Base-by-base conservation (phyloP, 352 stramenopile species). In the Phytopythium vexans region DNA sequence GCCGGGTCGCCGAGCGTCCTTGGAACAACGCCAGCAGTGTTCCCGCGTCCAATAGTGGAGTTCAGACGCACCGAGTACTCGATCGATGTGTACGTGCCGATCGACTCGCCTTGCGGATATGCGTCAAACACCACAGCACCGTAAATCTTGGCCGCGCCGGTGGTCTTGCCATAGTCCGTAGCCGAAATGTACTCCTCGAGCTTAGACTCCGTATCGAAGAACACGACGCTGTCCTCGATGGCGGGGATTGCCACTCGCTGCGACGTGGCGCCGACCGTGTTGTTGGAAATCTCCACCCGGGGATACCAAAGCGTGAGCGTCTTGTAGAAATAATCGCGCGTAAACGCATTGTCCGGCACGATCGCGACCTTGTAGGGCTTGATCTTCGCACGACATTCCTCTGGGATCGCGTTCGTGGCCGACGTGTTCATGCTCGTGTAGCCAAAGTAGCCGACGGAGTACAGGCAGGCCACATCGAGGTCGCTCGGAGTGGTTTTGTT, bases 11-110 rank as follows among this genome's bases (percentile, higher is more conserved):
- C 64, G 10, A 84, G 52, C 1, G 77, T 87, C 5, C 69, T 66
- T 8, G 75, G 75, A 7, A 82, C 64, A 31, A 35, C 35, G 11
- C 72, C 72, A 6, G 60, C 12, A 0, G 41, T 15, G 0, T 58
- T 62, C 32, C 62, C 31, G 1, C 32, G 54, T 6, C 62, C 62
- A 14, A 66, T 4, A 0, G 80, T 90, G 10, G 80, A 72, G 52
- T 88, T 90, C 58, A 88, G 66, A 4, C 80, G 75, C 12, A 88
- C 49, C 4, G 77, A 82, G 60, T 86, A 88, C 41, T 88, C 75
- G 50, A 88, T 74, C 0, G 68, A 74, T 4, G 55, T 41, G 41
- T 67, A 78, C 15, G 51, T 63, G 4, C 80, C 80, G n/a, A 90
- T 81, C 1, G 59, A 38, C 1, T 43, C 21, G 4, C 64, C 70